Evolutionary conservation across 306 rosid genomes (phyloP).

Genomic region (Oxytropis ochrocephala): DNA sequence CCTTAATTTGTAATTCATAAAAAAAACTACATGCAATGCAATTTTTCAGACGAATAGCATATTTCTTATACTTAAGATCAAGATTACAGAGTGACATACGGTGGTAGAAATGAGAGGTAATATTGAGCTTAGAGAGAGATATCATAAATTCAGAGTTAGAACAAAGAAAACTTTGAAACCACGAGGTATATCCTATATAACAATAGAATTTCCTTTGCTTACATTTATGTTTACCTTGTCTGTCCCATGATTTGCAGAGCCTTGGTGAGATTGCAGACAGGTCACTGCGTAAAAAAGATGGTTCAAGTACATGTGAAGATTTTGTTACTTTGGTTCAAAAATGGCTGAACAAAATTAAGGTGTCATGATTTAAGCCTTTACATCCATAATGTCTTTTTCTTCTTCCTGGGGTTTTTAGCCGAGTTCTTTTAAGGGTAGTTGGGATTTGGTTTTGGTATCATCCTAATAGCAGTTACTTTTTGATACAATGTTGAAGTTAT

Average conservation of each 20-base stretch:
- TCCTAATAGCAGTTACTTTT: neutral
- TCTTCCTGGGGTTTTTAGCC: neutral
- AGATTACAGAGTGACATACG: neutral
- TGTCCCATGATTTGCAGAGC: constrained; percentile 51
- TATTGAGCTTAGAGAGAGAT: neutral
- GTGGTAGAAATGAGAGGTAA: neutral
- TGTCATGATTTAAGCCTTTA: constrained; percentile 21
- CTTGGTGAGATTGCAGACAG: constrained; percentile 78
- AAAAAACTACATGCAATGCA: too few species aligned
- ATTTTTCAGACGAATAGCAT: too few species aligned
- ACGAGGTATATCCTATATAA: too few species aligned
- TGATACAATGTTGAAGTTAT: too few species aligned
- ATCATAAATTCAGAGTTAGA: too few species aligned
- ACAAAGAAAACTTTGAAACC: too few species aligned
- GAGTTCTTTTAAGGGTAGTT: neutral
- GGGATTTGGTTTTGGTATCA: constrained; percentile 1
- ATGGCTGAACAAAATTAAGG: constrained; percentile 90
- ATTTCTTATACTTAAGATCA: neutral
- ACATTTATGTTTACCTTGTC: neutral
- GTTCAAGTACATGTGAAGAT: constrained; percentile 68
- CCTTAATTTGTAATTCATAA: too few species aligned
- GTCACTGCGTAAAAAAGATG: constrained; percentile 65
- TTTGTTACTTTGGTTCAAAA: constrained; percentile 69
- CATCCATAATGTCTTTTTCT: neutral
- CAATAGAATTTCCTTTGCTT: neutral